Evolutionary conservation across 202 grass and related monocot species (phyloP), one percentile per base, ranked within the genome.

Genomic region (Bolboschoenoplectus hybrid): DNA sequence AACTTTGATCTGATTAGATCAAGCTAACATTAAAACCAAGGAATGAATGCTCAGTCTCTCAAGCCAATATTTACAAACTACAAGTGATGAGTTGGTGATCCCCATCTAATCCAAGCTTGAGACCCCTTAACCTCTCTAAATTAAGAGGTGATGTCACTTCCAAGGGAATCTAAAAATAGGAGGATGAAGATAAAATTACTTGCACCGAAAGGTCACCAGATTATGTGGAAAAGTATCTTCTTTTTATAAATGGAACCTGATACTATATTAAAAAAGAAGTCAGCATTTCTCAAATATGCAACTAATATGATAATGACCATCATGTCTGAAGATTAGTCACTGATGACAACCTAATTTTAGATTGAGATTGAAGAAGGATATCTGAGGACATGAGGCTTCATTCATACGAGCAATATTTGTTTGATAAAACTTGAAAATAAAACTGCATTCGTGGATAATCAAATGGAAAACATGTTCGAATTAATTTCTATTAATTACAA

Each of bases 51-150:
- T 51, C 87, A 32, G 82, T 89, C 74, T 85, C 39, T 89, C 81
- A 62, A 89, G 74, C 74, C 82, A 89, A 71, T 63, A 81, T 85
- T 81, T 89, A 84, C 82, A 89, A 52, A 89, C 82, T 81, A 82
- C 87, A 85, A 89, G 87, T 89, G 53, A 85, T 85, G 82, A 85
- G 68, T 36, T 89, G 87, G 73, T 89, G 87, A 17, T 85, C 82
- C 84, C 87, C 87, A 74, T 83, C 82, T 66, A 85, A 85, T 63
- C 87, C 87, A 85, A 89, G 82, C 63, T 85, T 85, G 49, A 85
- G 69, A 26, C 26, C 26, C 0, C 26, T 26, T 26, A 26, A 26
- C 26, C 26, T 26, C 26, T 26, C 26, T 26, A 26, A 26, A 26
- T 26, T 26, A 26, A 26, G 26, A 26, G 26, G 26, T 26, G 26